phyloP scores from a whole-genome alignment of 2,329 filamentous ascomycete species.

The Emergomyces pasteurianus region DNA sequence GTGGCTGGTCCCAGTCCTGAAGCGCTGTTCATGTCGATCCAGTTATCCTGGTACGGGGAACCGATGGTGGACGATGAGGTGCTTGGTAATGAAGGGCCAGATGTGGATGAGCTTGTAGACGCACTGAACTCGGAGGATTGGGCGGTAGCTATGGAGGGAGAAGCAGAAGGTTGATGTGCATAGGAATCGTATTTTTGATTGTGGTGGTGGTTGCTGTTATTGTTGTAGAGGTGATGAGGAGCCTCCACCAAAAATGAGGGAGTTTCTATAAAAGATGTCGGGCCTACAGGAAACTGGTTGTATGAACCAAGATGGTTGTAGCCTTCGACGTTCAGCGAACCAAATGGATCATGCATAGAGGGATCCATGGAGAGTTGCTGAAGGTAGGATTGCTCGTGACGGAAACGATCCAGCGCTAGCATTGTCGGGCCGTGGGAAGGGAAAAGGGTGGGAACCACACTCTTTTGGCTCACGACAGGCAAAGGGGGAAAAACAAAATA shows the following conservation, averaged over 20 bases:
- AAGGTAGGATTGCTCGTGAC: slow-evolving; percentile 9
- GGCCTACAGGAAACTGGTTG: slow-evolving; percentile 4
- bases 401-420: slow-evolving; percentile 11
- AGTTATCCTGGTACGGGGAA: slow-evolving; percentile 54
- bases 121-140: slow-evolving; percentile 32
- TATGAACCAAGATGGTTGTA: slow-evolving; percentile 8
- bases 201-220: neutral
- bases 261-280: slow-evolving; percentile 7
- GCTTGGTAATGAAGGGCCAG: slow-evolving; percentile 44
- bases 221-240: slow-evolving; percentile 1
- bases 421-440: slow-evolving; percentile 5
- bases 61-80: slow-evolving; percentile 55
- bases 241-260: slow-evolving; percentile 1
- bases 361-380: slow-evolving; percentile 11
- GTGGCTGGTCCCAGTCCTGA: slow-evolving; percentile 53
- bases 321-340: slow-evolving; percentile 2
- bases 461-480: neutral
- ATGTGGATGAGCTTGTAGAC: slow-evolving; percentile 48
- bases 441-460: neutral
- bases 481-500: neutral
- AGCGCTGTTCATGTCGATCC: slow-evolving; percentile 41
- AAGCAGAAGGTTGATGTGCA: slow-evolving; percentile 18
- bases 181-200: slow-evolving; percentile 5
- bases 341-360: slow-evolving; percentile 4
- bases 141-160: slow-evolving; percentile 20